Evolutionary conservation across 2,329 filamentous ascomycete species (phyloP), one percentile per base, ranked within the genome.

Genomic region (Colletotrichum sp.): DNA sequence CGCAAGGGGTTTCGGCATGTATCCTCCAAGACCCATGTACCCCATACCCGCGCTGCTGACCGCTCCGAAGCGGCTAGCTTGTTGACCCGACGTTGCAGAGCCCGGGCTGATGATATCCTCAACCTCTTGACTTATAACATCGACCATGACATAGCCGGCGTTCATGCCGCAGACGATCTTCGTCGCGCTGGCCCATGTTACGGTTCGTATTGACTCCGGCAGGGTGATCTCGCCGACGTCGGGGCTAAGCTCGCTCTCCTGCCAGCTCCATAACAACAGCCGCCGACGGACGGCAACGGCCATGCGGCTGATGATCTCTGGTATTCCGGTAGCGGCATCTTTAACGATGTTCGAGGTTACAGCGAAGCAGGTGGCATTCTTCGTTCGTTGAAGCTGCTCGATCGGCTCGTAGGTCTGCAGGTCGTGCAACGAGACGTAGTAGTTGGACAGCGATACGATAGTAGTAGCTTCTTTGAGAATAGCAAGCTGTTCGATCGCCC

Each of bases 311-410:
- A 98, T 96, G 72, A 99, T 98, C 79, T 96, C 95, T 1, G 96
- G 96, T 66, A 99, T 96, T 28, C 94, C 94, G 0, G 95, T 98
- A 66, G 92, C 91, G 8, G 93, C 87, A 84, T 99, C 97, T 83
- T 97, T 96, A 79, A 98, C 94, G 71, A 98, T 98, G 84, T 98
- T 98, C 78, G 95, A 98, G 3, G 96, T 98, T 59, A 98, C 95
- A 2, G 96, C 96, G 84, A 99, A 98, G 59, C 93, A 93, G 3
- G 93, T 93, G 16, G 97, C 96, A 79, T 97, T 97, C 85, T 95
- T 97, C 15, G 96, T 98, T 82, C 94, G 93, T 68, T 92, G 87
- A 59, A 99, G 88, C 2, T 90, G 94, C 84, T 98, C 94, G 81
- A 96, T 91, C 73, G 96, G 89, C 78, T 94, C 90, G 84, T 98